A percentile compares a stretch with the other conserved stretches of the same genome.
These are phyloP conservation scores for Pinus tabuliformis DNA, from an alignment of 75 land plant genomes.

Conservation along the genomic window DNA sequence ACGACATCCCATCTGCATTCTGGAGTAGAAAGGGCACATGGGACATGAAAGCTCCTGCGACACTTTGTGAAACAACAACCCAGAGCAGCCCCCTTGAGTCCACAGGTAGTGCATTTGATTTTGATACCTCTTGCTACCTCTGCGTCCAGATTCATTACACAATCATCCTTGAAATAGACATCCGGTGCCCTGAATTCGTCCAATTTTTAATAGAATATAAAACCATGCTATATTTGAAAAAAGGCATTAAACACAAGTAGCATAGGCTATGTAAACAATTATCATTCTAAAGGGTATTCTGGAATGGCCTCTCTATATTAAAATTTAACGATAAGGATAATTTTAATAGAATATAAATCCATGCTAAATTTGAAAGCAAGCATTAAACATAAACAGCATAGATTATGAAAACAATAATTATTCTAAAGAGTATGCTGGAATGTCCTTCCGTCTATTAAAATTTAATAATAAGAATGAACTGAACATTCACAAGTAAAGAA, in stretches of 20 bases:
- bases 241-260: neutral
- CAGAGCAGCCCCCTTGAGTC: slow-evolving; percentile 83
- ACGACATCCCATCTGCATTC: slow-evolving; percentile 79
- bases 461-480: neutral
- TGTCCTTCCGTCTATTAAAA: neutral
- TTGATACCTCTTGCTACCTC: slow-evolving; percentile 71
- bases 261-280: neutral
- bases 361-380: neutral
- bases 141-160: slow-evolving; percentile 52
- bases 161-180: slow-evolving; percentile 61
- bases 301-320: neutral
- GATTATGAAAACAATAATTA: neutral
- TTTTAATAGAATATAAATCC: neutral
- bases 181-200: slow-evolving; percentile 73
- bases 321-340: neutral
- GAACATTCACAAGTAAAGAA: neutral
- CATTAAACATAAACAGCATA: neutral
- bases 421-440: neutral
- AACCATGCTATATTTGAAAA: neutral
- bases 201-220: neutral
- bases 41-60: slow-evolving; percentile 69
- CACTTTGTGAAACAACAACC: slow-evolving; percentile 76
- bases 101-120: slow-evolving; percentile 73
- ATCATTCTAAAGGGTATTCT: neutral
- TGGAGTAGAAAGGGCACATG: slow-evolving; percentile 60